Base-by-base conservation (phyloP, 768 basidiomycete genomes). In the Tylopilus balloui region DNA sequence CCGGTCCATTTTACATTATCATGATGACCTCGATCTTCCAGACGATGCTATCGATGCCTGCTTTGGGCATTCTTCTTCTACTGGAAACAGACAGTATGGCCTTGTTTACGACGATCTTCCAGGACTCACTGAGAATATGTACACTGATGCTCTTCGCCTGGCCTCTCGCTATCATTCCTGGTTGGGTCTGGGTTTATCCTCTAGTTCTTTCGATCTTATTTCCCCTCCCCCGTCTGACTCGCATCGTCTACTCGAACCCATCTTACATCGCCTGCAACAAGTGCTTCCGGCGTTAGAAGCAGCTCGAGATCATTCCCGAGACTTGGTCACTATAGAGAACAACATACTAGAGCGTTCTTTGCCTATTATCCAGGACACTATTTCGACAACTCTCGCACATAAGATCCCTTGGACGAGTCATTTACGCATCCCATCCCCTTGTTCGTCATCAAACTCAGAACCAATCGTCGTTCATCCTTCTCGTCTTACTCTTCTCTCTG, bases 21-120 rank as follows among this genome's bases (percentile, higher is more conserved):
- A 42, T 2, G 15, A 43, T 0, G 17, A 36, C 3, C 3, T 5
- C 0, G 34, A 48, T n/a, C 8, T 1, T n/a, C 1, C 8, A 1
- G 13, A 48, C 3, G 19, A 49, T 14, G 7, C 25, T 1, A 14
- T 36, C 0, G 32, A 49, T 23, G 19, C 6, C 0, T 49, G 1
- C 6, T 49, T 43, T 8, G 25, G 41, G 0, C 40, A 49, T 23
- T 43, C 41, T 0, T 11, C 19, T 0, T 2, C 4, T 3, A 38
- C 21, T 0, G 37, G 20, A 1, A 50, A 50, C 10, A 0, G 14
- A 2, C 14, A 6, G 3, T 41, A 46, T 4, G 42, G 45, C 7
- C 42, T 50, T 6, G 28, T 50, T 1, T 39, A 50, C 9, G 48
- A 50, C 2, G 42, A 45, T 17, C n/a, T 45, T 1, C 42, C 48